These are phyloP conservation scores for Pestalotiopsis sp. DNA, from an alignment of 2,329 filamentous ascomycete genomes.

Conservation along the genomic window DNA sequence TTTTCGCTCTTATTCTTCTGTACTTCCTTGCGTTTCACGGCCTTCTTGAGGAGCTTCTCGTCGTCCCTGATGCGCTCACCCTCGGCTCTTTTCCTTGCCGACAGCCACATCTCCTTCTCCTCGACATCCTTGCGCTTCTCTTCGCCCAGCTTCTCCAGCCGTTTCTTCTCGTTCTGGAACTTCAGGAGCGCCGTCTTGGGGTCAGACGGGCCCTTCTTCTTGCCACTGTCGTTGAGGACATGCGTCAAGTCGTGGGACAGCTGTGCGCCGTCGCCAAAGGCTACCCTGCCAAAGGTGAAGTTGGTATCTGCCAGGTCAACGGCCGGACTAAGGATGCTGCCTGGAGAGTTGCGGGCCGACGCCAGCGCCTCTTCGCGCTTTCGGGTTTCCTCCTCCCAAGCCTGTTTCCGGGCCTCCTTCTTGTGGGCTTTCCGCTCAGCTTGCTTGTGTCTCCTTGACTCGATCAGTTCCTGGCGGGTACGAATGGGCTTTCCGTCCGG, in stretches of 20 bases:
- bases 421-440: slow-evolving; percentile 85
- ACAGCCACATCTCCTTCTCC: slow-evolving; percentile 94
- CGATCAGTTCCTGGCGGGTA: slow-evolving; percentile 89
- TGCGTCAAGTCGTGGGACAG: slow-evolving; percentile 70
- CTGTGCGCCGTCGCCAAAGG: slow-evolving; percentile 83
- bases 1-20: slow-evolving; percentile 89
- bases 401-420: slow-evolving; percentile 77
- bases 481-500: slow-evolving; percentile 79
- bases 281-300: slow-evolving; percentile 90
- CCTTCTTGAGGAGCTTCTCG: slow-evolving; percentile 86
- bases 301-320: slow-evolving; percentile 62
- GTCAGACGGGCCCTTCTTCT: slow-evolving; percentile 83
- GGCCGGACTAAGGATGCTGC: slow-evolving; percentile 57
- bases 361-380: slow-evolving; percentile 64
- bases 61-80: slow-evolving; percentile 90
- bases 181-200: slow-evolving; percentile 83
- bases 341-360: slow-evolving; percentile 62
- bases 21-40: slow-evolving; percentile 89
- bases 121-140: slow-evolving; percentile 84
- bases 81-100: slow-evolving; percentile 83
- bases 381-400: slow-evolving; percentile 77
- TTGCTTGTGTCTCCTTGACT: slow-evolving; percentile 84
- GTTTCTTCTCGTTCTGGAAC: slow-evolving; percentile 82
- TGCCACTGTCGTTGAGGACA: slow-evolving; percentile 63
- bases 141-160: slow-evolving; percentile 74